Conservation (phyloP, 2,329 filamentous ascomycete genomes). For the Neopestalotiopsis rosae region DNA sequence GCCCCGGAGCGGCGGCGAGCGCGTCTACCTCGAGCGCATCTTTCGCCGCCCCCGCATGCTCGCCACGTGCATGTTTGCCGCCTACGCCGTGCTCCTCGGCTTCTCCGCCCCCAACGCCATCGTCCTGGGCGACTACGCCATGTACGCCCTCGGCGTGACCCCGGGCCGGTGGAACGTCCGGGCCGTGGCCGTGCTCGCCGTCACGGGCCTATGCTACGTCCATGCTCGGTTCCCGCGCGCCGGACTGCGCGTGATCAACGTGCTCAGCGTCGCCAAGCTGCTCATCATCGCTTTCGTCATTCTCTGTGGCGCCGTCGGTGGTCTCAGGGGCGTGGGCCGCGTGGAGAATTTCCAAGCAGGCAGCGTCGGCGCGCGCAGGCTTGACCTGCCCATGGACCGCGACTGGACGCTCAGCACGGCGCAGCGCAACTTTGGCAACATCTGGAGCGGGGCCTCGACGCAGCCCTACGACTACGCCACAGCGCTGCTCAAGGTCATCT, state of each 20-base stretch:
- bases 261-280: constrained; percentile 55
- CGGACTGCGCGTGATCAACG: constrained; percentile 53
- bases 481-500: constrained; percentile 61
- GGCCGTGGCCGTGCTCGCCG: constrained; percentile 50
- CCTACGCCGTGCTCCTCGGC: constrained; percentile 54
- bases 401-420: constrained; percentile 36
- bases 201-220: constrained; percentile 51
- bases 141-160: constrained; percentile 48
- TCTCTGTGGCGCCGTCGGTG: constrained; percentile 46
- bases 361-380: constrained; percentile 21
- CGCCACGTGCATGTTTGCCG: constrained; percentile 24
- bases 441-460: constrained; percentile 45
- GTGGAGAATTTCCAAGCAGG: constrained; percentile 10
- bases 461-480: constrained; percentile 51
- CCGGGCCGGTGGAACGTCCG: constrained; percentile 55
- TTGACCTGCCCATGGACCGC: constrained; percentile 29
- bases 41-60: constrained; percentile 41
- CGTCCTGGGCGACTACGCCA: constrained; percentile 56
- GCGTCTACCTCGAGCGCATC: constrained; percentile 59
- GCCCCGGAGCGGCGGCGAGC: constrained; percentile 54
- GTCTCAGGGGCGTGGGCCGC: constrained; percentile 37
- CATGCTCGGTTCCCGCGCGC: constrained; percentile 51
- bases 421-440: constrained; percentile 44
- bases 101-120: constrained; percentile 59
- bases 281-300: constrained; percentile 52